Evolutionary conservation across 176 grass and related monocot genomes (phyloP).

Genomic region (Cenchrus purpureus): DNA sequence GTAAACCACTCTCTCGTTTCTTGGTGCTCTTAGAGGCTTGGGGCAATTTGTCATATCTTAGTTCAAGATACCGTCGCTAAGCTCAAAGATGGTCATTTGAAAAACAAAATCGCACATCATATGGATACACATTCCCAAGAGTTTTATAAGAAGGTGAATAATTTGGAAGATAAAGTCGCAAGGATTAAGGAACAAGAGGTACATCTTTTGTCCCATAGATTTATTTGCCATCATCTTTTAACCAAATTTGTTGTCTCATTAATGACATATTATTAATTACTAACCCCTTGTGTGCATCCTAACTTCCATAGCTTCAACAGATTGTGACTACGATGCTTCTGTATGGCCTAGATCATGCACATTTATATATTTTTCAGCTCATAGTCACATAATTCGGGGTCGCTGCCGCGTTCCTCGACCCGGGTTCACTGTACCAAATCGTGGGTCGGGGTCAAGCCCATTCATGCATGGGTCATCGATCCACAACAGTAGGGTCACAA

Average conservation of each 20-base stretch:
- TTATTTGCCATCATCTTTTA: slow-evolving; percentile 1
- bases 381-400: too few species aligned
- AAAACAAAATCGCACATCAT: background rate
- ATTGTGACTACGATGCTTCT: background rate
- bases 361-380: background rate
- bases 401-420: too few species aligned
- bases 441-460: too few species aligned
- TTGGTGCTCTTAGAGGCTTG: slow-evolving; percentile 16
- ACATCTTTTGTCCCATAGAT: background rate
- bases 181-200: background rate
- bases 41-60: slow-evolving; percentile 21
- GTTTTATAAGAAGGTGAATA: background rate
- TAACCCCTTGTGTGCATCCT: background rate
- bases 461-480: too few species aligned
- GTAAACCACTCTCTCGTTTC: background rate
- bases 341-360: background rate
- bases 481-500: too few species aligned
- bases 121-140: background rate
- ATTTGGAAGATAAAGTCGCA: background rate
- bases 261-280: background rate
- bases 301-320: background rate
- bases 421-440: too few species aligned
- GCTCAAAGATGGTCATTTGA: slow-evolving; percentile 27
- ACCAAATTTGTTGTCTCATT: background rate
- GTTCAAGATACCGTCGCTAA: slow-evolving; percentile 4